These are phyloP conservation scores for Zasmidium cellare DNA, from an alignment of 2,329 filamentous ascomycete genomes.

Conservation along the genomic window DNA sequence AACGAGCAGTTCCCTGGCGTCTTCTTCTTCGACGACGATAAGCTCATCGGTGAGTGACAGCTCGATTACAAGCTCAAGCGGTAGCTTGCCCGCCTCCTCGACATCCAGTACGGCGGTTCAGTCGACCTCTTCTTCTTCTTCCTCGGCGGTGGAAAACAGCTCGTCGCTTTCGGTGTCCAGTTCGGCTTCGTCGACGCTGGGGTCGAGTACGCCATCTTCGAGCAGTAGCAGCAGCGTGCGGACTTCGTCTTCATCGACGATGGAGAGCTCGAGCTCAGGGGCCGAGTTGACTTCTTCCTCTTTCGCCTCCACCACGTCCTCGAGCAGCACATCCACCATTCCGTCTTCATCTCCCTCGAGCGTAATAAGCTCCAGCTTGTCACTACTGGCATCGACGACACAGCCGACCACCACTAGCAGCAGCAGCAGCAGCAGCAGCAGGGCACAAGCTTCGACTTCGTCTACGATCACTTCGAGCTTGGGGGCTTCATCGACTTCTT, in stretches of 20 bases:
- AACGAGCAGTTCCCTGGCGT: background rate
- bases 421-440: too few relatives aligned
- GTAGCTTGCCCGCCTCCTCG: background rate
- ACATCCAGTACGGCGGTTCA: background rate
- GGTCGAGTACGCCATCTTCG: background rate
- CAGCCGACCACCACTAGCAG: too few relatives aligned
- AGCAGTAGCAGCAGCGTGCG: background rate
- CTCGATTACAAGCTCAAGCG: background rate
- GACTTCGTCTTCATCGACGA: background rate
- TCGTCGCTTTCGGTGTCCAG: background rate
- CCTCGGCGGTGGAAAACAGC: too few relatives aligned
- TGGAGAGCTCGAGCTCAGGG: too few relatives aligned
- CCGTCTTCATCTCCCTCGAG: too few relatives aligned
- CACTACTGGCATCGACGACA: too few relatives aligned
- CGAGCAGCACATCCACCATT: background rate
- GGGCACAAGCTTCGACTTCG: too few relatives aligned
- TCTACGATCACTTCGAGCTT: too few relatives aligned
- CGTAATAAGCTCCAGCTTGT: too few relatives aligned
- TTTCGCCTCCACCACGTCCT: too few relatives aligned
- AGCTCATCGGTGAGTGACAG: slow-evolving; percentile 4
- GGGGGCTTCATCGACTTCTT: too few relatives aligned
- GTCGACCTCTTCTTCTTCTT: background rate
- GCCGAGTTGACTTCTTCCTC: too few relatives aligned
- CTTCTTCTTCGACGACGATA: background rate
- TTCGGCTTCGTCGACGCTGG: background rate